Percentiles rank a stretch among this genome's conserved stretches.
phyloP scores from a whole-genome alignment of 495 filamentous ascomycete genomes.

The Ramalina intermedia region DNA sequence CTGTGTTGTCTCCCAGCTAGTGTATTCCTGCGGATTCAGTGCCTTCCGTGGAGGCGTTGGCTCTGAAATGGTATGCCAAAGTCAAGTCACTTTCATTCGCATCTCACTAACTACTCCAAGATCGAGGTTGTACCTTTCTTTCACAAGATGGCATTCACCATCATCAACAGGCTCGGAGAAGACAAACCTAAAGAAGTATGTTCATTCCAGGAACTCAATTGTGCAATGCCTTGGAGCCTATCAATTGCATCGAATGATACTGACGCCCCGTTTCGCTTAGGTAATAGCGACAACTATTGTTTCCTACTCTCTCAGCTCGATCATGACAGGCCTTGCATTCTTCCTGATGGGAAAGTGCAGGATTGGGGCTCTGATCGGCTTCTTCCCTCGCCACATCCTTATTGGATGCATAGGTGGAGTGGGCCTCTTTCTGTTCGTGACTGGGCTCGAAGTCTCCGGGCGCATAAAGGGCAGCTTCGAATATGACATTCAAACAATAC shows the following conservation, averaged over 20 bases:
- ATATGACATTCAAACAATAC: slow-evolving; percentile 60
- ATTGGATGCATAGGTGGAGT: slow-evolving; percentile 96
- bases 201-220: too few species aligned
- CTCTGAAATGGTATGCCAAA: slow-evolving; percentile 64
- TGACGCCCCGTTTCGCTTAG: too few species aligned
- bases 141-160: slow-evolving; percentile 89
- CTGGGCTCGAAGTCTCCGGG: slow-evolving; percentile 89
- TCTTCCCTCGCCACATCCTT: slow-evolving; percentile 92
- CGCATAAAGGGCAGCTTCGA: slow-evolving; percentile 69
- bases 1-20: slow-evolving; percentile 83
- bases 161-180: slow-evolving; percentile 58
- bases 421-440: slow-evolving; percentile 87
- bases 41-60: slow-evolving; percentile 86
- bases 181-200: slow-evolving; percentile 64
- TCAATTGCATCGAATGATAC: too few species aligned
- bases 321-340: slow-evolving; percentile 83
- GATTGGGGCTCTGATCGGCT: slow-evolving; percentile 82
- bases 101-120: slow-evolving; percentile 22
- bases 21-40: slow-evolving; percentile 75
- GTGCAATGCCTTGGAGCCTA: too few species aligned
- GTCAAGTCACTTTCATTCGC: not conserved
- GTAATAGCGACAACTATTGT: slow-evolving; percentile 75
- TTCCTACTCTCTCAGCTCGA: slow-evolving; percentile 78
- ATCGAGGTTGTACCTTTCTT: slow-evolving; percentile 98
- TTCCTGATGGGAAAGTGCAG: slow-evolving; percentile 74